Conservation (phyloP, 257 asterid species). For the Voacanga thouarsii region DNA sequence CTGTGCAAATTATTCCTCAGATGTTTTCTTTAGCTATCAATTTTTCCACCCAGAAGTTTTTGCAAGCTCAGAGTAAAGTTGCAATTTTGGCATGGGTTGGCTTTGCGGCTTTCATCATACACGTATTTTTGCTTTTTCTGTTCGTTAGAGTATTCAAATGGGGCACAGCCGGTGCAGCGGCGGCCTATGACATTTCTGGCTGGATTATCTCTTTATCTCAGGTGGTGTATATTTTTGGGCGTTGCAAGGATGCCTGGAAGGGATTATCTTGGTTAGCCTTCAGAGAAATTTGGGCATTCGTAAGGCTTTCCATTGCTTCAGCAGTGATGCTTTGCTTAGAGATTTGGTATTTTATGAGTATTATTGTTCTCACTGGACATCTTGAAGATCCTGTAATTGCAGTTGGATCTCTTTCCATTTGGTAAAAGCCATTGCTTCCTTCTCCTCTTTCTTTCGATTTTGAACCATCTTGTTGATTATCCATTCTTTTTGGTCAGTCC, state of each 20-base stretch:
- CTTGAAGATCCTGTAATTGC: conserved; percentile 86
- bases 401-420: conserved; percentile 92
- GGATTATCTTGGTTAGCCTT: conserved; percentile 83
- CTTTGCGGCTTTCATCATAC: conserved; percentile 34
- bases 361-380: conserved; percentile 85
- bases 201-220: conserved; percentile 81
- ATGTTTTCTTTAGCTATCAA: conserved; percentile 69
- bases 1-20: conserved; percentile 72
- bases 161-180: conserved; percentile 94
- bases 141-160: conserved; percentile 62
- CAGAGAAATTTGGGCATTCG: conserved; percentile 63
- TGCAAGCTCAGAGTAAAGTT: conserved; percentile 88
- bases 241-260: conserved; percentile 83
- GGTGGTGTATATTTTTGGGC: conserved; percentile 60
- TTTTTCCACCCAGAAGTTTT: conserved; percentile 84
- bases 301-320: conserved; percentile 71
- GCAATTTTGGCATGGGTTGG: conserved; percentile 81
- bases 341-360: conserved; percentile 99
- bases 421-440: conserved; percentile 37
- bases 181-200: conserved; percentile 71
- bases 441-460: not conserved
- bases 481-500: too few species aligned
- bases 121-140: conserved; percentile 31
- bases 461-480: not conserved
- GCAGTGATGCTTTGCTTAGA: conserved; percentile 95